Base-by-base conservation (phyloP, 2,329 filamentous ascomycete genomes). In the Apiospora pterosperma region DNA sequence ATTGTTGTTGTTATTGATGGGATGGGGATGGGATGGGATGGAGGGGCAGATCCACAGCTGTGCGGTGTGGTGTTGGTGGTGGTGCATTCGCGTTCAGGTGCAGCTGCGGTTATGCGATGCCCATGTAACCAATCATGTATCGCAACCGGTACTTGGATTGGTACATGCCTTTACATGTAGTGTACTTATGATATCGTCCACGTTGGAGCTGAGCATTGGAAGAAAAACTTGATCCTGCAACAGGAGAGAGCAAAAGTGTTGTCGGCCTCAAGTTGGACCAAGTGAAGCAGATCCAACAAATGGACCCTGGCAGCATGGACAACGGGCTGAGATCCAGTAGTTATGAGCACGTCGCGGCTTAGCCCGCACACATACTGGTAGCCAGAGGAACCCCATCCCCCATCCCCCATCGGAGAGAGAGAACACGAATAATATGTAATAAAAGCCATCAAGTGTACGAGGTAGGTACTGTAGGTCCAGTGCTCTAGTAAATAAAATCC, bases 31-130 rank as follows among this genome's bases (percentile, higher is more conserved):
- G 11, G 42, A 48, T 48, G 42, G 42, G 21, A 48, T 48, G 48
- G 48, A 55, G 48, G 48, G 48, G 48, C 48, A 34, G 42, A 21
- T 34, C 48, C 48, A 55, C 48, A 31, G 48, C 28, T 28, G 48
- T 55, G 48, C 48, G 48, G 48, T 55, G 48, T 52, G 44, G 44
- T 52, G 31, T n/a, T n/a, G 44, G n/a, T 48, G 19, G 16, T 34
- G 48, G 48, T 55, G 48, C 48, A 55, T 34, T 55, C 48, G 48
- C 48, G 34, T 34, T 55, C 48, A 55, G 48, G 48, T 55, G 48
- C 48, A 55, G 16, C 48, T 55, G 19, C 48, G 28, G 48, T 34
- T 55, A 55, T 55, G 48, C 48, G 48, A 52, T 31, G 44, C 25
- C 44, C 5, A 31, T 31, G 44, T 16, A 52, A 31, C 44, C 44